These are phyloP conservation scores for Colletotrichum cordylinicola DNA, from an alignment of 2,329 filamentous ascomycete species.

Conservation along the genomic window DNA sequence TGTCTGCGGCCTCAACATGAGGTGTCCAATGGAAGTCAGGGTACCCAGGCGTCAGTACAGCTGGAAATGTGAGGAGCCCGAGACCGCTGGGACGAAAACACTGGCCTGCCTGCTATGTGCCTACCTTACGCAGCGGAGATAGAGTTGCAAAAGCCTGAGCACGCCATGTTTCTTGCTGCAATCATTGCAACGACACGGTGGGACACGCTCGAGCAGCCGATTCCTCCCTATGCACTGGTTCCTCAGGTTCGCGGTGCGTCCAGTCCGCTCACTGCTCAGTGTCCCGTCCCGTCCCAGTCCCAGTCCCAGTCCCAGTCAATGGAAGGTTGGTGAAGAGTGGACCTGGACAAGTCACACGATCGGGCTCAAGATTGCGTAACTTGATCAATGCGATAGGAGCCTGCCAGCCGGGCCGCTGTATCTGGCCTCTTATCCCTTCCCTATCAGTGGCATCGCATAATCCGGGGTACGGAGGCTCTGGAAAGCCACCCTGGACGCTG, in stretches of 20 bases:
- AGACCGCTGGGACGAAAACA: not conserved
- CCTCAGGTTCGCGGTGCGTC: not conserved
- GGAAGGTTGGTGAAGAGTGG: constrained; percentile 5
- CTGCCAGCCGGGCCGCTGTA: not conserved
- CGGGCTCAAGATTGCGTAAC: constrained; percentile 9
- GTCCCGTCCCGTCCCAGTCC: not conserved
- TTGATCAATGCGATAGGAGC: constrained; percentile 17
- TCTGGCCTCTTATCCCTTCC: not conserved
- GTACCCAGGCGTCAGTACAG: not conserved
- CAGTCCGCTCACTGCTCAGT: not conserved
- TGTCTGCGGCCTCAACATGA: not conserved
- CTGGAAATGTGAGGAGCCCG: not conserved
- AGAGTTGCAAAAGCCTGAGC: not conserved
- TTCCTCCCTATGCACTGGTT: constrained; percentile 8
- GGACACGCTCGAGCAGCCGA: constrained; percentile 13
- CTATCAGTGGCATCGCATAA: constrained; percentile 12
- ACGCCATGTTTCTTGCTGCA: constrained; percentile 1
- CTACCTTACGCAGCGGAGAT: not conserved
- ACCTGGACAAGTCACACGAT: constrained; percentile 17
- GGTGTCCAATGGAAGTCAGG: not conserved
- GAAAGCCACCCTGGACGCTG: constrained; percentile 4
- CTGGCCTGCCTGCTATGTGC: not conserved
- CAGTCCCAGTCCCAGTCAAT: not conserved
- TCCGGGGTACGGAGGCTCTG: constrained; percentile 11
- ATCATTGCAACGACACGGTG: constrained; percentile 1